A percentile compares a stretch with the other conserved stretches of the same genome.
These are phyloP conservation scores for Dichotomocladium elegans DNA, from an alignment of 371 early-diverging fungal genomes.

Conservation along the genomic window DNA sequence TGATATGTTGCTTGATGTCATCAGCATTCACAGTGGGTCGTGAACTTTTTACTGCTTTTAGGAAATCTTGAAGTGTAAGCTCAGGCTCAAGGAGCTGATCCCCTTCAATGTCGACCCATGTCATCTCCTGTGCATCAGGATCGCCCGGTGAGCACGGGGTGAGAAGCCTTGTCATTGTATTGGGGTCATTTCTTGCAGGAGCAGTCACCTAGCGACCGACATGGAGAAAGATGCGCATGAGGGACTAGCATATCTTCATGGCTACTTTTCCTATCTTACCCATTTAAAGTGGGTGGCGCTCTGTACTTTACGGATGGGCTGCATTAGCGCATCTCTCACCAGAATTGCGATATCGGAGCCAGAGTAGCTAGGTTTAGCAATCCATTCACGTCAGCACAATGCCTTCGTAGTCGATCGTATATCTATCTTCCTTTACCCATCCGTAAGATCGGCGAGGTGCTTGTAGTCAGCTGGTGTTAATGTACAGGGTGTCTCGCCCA, in stretches of 20 bases:
- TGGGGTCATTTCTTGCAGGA: conserved; percentile 60
- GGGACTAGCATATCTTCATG: not conserved
- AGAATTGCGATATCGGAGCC: conserved; percentile 93
- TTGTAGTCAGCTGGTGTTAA: conserved; percentile 70
- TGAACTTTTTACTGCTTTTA: conserved; percentile 73
- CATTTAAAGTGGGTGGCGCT: conserved; percentile 92
- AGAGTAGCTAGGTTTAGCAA: conserved; percentile 83
- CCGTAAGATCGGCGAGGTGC: conserved; percentile 75
- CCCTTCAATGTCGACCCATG: conserved; percentile 82
- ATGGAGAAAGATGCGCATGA: not conserved
- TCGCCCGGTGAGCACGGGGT: conserved; percentile 97
- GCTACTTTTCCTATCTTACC: conserved; percentile 33
- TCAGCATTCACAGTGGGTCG: conserved; percentile 84
- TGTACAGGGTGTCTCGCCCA: conserved; percentile 85
- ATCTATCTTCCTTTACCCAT: conserved; percentile 55
- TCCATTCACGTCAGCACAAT: not conserved
- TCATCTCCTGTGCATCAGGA: conserved; percentile 81
- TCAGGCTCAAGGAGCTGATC: conserved; percentile 92
- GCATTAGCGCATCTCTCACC: conserved; percentile 95
- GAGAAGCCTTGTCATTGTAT: conserved; percentile 50
- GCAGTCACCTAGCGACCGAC: conserved; percentile 42
- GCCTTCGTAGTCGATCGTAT: not conserved
- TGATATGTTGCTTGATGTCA: conserved; percentile 78
- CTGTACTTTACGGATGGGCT: conserved; percentile 95
- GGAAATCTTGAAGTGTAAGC: conserved; percentile 80